Conservation (phyloP, 495 filamentous ascomycete genomes). For the Astrothelium subdiscretum region DNA sequence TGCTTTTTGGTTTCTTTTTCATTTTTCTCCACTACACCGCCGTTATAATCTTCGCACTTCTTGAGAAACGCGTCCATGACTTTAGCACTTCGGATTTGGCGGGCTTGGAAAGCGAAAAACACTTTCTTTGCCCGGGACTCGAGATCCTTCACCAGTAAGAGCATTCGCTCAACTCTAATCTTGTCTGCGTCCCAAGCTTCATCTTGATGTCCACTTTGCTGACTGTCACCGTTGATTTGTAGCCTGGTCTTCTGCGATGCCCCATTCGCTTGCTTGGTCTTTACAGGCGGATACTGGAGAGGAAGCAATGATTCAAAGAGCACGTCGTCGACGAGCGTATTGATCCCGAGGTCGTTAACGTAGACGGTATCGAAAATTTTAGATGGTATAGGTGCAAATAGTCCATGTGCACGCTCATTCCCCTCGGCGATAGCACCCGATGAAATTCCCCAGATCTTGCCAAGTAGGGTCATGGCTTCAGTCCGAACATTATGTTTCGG, state of each 20-base stretch:
- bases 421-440: conserved; percentile 75
- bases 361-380: conserved; percentile 83
- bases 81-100: conserved; percentile 58
- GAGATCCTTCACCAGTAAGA: conserved; percentile 66
- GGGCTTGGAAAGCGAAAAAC: conserved; percentile 73
- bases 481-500: conserved; percentile 67
- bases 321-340: conserved; percentile 72
- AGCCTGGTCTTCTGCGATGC: background rate
- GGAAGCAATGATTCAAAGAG: conserved; percentile 78
- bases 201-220: conserved; percentile 36
- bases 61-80: conserved; percentile 61
- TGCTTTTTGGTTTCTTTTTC: conserved; percentile 56
- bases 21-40: conserved; percentile 66
- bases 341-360: conserved; percentile 79
- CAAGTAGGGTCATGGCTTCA: conserved; percentile 74
- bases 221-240: conserved; percentile 27
- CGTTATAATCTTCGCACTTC: conserved; percentile 75
- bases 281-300: conserved; percentile 69
- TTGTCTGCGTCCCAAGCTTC: conserved; percentile 62
- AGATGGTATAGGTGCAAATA: conserved; percentile 68
- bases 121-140: conserved; percentile 72
- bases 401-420: conserved; percentile 58
- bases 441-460: conserved; percentile 83
- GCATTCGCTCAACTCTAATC: conserved; percentile 72
- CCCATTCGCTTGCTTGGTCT: conserved; percentile 44